Conservation (phyloP, 257 asterid genomes). For the Avicennia marina region DNA sequence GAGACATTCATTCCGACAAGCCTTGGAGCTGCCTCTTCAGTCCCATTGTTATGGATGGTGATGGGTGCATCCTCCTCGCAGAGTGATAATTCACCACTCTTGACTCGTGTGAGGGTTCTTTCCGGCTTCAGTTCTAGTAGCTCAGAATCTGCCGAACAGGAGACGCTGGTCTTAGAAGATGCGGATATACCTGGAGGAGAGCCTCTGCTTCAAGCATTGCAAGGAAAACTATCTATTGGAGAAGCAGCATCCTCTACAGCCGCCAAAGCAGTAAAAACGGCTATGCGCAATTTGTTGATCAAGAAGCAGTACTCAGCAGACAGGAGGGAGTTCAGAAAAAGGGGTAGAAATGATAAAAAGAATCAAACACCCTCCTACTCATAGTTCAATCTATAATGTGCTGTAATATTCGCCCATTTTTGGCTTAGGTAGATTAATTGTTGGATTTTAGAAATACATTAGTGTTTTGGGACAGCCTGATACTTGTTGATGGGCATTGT, state of each 20-base stretch:
- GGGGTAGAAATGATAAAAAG: constrained; percentile 75
- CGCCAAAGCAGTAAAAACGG: constrained; percentile 72
- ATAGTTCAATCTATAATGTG: too few relatives aligned
- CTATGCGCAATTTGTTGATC: constrained; percentile 77
- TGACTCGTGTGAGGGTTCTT: constrained; percentile 60
- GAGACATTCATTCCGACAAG: constrained; percentile 80
- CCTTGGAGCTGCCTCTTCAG: constrained; percentile 44
- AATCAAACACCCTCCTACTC: not conserved
- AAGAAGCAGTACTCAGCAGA: constrained; percentile 81
- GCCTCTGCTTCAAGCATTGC: constrained; percentile 48
- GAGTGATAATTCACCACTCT: constrained; percentile 27
- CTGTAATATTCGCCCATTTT: too few relatives aligned
- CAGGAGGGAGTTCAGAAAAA: constrained; percentile 64
- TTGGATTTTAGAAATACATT: too few relatives aligned
- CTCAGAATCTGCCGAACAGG: constrained; percentile 26
- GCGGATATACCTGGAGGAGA: constrained; percentile 58
- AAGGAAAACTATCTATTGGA: constrained; percentile 55
- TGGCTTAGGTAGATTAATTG: too few relatives aligned
- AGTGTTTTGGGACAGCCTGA: too few relatives aligned
- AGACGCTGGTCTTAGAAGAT: constrained; percentile 44
- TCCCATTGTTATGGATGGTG: constrained; percentile 72
- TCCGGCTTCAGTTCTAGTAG: constrained; percentile 36
- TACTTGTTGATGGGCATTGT: too few relatives aligned
- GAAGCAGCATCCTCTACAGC: constrained; percentile 57
- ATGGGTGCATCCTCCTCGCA: constrained; percentile 68